Percentiles rank a stretch among this genome's conserved stretches.
phyloP scores from a whole-genome alignment of 768 basidiomycete species.

The Mycena rebaudengoi region DNA sequence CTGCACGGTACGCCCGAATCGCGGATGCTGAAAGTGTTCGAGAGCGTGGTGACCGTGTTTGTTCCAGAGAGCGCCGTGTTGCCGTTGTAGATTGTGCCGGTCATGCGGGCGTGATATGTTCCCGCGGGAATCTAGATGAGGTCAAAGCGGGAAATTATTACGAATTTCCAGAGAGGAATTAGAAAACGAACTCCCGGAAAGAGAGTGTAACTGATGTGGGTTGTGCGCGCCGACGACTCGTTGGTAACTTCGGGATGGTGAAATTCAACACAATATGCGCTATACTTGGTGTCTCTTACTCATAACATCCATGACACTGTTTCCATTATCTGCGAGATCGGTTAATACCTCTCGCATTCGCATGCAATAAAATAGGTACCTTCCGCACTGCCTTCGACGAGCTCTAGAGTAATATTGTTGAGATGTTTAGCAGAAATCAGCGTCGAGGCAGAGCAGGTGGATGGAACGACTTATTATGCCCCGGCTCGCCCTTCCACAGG shows the following conservation, averaged over 20 bases:
- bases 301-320: not conserved
- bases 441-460: not conserved
- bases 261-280: not conserved
- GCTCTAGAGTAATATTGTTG: not conserved
- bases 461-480: not conserved
- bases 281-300: not conserved
- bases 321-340: not conserved
- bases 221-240: not conserved
- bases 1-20: not conserved
- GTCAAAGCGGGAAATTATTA: not conserved
- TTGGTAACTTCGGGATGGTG: conserved; percentile 2
- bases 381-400: not conserved
- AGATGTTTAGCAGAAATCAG: not conserved
- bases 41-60: not conserved
- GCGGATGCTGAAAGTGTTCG: not conserved
- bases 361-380: not conserved
- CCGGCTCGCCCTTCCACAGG: not conserved
- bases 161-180: not conserved
- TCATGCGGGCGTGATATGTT: conserved; percentile 2
- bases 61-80: not conserved
- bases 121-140: conserved; percentile 1
- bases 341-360: not conserved
- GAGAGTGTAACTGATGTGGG: not conserved
- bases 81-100: conserved; percentile 2
- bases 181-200: not conserved